A percentile compares a stretch with the other conserved stretches of the same genome.
These are phyloP conservation scores for Colletotrichum cereale DNA, from an alignment of 2,329 filamentous ascomycete species.

Conservation along the genomic window DNA sequence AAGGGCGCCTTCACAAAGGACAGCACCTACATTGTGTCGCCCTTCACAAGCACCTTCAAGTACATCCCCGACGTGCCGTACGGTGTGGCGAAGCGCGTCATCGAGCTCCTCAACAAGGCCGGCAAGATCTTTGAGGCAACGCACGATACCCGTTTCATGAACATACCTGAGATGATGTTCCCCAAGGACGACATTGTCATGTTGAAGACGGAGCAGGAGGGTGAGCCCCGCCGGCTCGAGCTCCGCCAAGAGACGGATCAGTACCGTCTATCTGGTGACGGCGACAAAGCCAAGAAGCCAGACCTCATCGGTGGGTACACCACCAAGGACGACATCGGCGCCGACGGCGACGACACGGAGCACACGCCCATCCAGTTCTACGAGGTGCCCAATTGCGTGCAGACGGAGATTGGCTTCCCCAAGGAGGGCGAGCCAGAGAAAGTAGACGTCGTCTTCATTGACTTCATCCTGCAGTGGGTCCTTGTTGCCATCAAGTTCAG, in stretches of 20 bases:
- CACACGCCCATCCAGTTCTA: slow-evolving; percentile 83
- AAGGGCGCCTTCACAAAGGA: slow-evolving; percentile 91
- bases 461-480: slow-evolving; percentile 89
- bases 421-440: slow-evolving; percentile 68
- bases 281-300: slow-evolving; percentile 48
- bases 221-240: slow-evolving; percentile 47
- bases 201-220: slow-evolving; percentile 38
- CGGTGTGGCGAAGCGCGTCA: slow-evolving; percentile 76
- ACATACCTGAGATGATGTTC: slow-evolving; percentile 61
- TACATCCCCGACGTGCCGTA: slow-evolving; percentile 88
- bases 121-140: slow-evolving; percentile 60
- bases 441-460: slow-evolving; percentile 91
- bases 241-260: slow-evolving; percentile 48
- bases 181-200: slow-evolving; percentile 42
- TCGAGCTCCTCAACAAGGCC: slow-evolving; percentile 68
- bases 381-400: slow-evolving; percentile 85
- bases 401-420: slow-evolving; percentile 75
- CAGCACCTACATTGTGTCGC: slow-evolving; percentile 86
- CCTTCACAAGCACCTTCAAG: slow-evolving; percentile 84
- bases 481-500: slow-evolving; percentile 77
- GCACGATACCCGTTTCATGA: slow-evolving; percentile 60
- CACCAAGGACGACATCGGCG: slow-evolving; percentile 85
- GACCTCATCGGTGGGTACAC: slow-evolving; percentile 80
- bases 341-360: slow-evolving; percentile 90
- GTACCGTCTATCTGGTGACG: slow-evolving; percentile 47